phyloP scores from a whole-genome alignment of 1,139 yeast species.

The Protomyces macrosporus region DNA sequence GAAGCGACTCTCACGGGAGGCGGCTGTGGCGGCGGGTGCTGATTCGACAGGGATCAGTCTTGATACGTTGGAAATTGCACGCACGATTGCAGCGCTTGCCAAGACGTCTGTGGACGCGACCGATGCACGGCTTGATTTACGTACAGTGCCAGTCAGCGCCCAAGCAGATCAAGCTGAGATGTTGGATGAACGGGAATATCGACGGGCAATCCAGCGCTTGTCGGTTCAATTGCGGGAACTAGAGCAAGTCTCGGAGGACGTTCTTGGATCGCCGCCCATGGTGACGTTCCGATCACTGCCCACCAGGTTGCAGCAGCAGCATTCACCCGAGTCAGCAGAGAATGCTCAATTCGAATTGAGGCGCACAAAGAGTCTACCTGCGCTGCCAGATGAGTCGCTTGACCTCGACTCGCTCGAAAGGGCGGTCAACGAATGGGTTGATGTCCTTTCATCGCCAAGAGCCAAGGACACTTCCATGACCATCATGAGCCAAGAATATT shows the following conservation, averaged over 20 bases:
- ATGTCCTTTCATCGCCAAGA: not conserved
- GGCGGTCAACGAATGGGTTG: not conserved
- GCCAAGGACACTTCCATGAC: not conserved
- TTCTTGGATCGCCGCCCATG: not conserved
- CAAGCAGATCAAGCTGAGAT: not conserved
- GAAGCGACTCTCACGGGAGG: not conserved
- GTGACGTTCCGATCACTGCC: not conserved
- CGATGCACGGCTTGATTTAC: not conserved
- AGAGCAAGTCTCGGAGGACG: not conserved
- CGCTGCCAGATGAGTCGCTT: not conserved
- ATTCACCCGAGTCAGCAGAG: too few relatives aligned
- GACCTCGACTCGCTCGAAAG: not conserved
- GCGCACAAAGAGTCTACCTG: not conserved
- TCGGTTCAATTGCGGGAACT: not conserved
- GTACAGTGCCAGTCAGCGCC: not conserved
- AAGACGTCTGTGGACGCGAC: not conserved
- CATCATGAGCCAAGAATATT: not conserved
- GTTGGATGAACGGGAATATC: not conserved
- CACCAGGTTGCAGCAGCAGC: not conserved
- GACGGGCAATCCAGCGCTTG: not conserved
- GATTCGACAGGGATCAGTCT: not conserved
- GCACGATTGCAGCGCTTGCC: not conserved
- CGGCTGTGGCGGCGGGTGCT: not conserved
- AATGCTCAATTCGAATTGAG: not conserved
- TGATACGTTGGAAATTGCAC: not conserved